phyloP scores from a whole-genome alignment of 495 filamentous ascomycete species.

The Podospora appendiculata region DNA sequence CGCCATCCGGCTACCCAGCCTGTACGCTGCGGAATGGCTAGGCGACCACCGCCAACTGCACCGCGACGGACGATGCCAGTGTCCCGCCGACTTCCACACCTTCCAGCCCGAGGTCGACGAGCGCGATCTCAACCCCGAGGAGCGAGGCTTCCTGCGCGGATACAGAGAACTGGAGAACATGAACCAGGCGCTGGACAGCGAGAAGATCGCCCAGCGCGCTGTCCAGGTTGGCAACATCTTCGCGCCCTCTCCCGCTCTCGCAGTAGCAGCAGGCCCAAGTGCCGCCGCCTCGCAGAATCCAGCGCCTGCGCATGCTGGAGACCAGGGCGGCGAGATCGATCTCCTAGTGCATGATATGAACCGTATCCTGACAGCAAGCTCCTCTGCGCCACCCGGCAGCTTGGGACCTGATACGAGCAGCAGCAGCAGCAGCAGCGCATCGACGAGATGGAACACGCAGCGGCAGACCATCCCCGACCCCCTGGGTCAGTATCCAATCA shows the following conservation, averaged over 20 bases:
- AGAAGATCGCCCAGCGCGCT: slow-evolving; percentile 3
- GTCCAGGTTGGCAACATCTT: slow-evolving; percentile 8
- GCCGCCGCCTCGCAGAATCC: too few species aligned
- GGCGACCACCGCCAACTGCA: slow-evolving; percentile 31
- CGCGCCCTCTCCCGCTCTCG: neutral
- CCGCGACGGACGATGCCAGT: slow-evolving; percentile 21
- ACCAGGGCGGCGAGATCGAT: neutral
- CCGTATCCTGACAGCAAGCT: neutral
- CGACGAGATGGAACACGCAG: neutral
- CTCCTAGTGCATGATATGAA: slow-evolving; percentile 3
- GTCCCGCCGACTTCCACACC: slow-evolving; percentile 18
- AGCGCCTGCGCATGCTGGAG: too few species aligned
- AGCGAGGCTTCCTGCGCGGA: slow-evolving; percentile 1
- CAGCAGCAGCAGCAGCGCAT: neutral
- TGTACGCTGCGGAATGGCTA: slow-evolving; percentile 35
- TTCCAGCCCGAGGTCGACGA: slow-evolving; percentile 12
- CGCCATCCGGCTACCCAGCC: slow-evolving; percentile 22
- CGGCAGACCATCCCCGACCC: too few species aligned
- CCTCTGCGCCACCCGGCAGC: neutral
- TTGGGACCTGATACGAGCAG: neutral
- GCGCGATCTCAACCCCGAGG: slow-evolving; percentile 6
- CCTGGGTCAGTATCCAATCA: too few species aligned
- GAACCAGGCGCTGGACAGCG: neutral
- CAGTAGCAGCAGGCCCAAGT: too few species aligned
- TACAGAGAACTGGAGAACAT: slow-evolving; percentile 10